phyloP scores from a whole-genome alignment of 768 basidiomycete genomes.

The Xerocomellus dryophilus region DNA sequence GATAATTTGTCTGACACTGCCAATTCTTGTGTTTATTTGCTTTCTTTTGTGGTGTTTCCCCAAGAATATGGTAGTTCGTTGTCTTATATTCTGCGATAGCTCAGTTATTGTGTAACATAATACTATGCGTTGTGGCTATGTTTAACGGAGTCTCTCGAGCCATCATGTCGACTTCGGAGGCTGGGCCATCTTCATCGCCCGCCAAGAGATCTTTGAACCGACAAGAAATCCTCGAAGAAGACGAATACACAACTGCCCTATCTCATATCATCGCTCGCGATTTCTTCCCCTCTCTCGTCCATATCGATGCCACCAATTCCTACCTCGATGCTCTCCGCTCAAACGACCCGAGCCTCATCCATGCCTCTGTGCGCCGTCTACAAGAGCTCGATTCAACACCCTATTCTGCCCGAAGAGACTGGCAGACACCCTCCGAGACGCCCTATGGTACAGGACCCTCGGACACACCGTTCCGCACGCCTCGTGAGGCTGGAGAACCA shows the following conservation, averaged over 20 bases:
- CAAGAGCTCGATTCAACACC: slow-evolving; percentile 62
- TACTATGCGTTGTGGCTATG: slow-evolving; percentile 13
- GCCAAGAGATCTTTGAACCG: slow-evolving; percentile 61
- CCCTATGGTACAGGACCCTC: slow-evolving; percentile 57
- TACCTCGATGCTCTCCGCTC: slow-evolving; percentile 78
- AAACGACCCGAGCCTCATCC: slow-evolving; percentile 75
- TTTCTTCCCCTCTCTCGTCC: slow-evolving; percentile 93
- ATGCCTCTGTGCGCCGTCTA: slow-evolving; percentile 69
- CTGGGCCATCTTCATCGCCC: slow-evolving; percentile 25
- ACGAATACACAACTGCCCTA: slow-evolving; percentile 88
- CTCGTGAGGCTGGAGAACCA: slow-evolving; percentile 40
- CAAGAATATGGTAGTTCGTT: slow-evolving; percentile 9
- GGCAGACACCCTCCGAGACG: slow-evolving; percentile 57
- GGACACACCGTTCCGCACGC: slow-evolving; percentile 63
- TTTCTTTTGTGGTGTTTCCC: slow-evolving; percentile 2
- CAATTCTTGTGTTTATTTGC: slow-evolving; percentile 11
- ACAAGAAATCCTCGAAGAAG: slow-evolving; percentile 81
- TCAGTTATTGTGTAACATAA: slow-evolving; percentile 17
- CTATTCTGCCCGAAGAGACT: slow-evolving; percentile 29
- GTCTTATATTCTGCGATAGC: slow-evolving; percentile 15
- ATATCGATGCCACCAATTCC: slow-evolving; percentile 83
- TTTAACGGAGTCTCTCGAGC: neutral
- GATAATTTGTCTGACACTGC: slow-evolving; percentile 14
- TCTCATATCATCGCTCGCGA: slow-evolving; percentile 94
- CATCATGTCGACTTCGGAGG: slow-evolving; percentile 33